Evolutionary conservation across 163 green algal species (phyloP), one percentile per base, ranked within the genome.

Genomic region (Prototheca wickerhamii): DNA sequence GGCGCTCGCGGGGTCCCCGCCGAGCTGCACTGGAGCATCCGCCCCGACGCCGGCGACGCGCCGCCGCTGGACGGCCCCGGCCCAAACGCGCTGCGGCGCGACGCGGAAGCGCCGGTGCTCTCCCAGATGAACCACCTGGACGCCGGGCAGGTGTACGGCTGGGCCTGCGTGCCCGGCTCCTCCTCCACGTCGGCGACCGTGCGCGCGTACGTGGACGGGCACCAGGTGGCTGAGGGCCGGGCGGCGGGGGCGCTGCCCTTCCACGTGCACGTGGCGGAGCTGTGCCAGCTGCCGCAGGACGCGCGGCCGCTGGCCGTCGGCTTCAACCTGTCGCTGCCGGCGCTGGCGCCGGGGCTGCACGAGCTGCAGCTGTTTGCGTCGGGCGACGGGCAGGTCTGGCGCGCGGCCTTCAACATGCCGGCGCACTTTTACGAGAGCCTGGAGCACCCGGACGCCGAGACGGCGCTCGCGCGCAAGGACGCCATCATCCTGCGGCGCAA

Each of bases 401-500:
- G 79, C 60, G 79, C 84, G 64, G 57, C 78, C 12, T 73, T 75
- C 52, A 71, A 81, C 67, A 79, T 62, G 25, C 79, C 79, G 10
- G 57, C 81, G 55, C 42, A 66, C 17, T 86, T 86, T 34, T 34
- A 75, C 1, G 79, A 86, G 68, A 63, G 58, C 12, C 29, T 44
- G 0, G 61, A 56, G 30, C 50, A 76, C 37, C 71, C 74, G 26
- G 67, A 67, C 60, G 33, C 40, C 35, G 67, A 75, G n/a, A 68
- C 76, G 61, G 64, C 68, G 3, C 61, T 86, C 44, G 59, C 63
- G 15, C 65, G 79, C 23, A 86, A 86, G 60, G 79, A 86, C 42
- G 73, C 70, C 53, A 86, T 86, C 60, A 86, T 86, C 33, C 68
- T 71, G 30, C 67, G 73, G 25, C 70, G 79, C 42, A 85, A 84